Base-by-base conservation (phyloP, 371 early-diverging fungal species). In the Mortierella sp. region DNA sequence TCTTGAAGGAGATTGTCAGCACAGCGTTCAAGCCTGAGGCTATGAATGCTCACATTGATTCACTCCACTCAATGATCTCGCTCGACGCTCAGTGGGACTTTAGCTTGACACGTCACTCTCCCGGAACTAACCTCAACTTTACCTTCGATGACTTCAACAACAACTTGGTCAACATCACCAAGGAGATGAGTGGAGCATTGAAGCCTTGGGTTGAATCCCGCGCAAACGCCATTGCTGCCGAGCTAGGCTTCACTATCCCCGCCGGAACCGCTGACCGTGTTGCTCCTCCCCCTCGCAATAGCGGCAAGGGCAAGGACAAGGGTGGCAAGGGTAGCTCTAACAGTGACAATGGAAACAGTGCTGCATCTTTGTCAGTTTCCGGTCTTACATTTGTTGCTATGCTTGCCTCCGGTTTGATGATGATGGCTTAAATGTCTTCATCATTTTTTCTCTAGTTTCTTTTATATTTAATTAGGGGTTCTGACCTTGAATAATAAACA, bases 31-130 rank as follows among this genome's bases (percentile, higher is more conserved):
- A 90, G 71, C 86, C 88, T 55, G 82, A 81, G 70, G 82, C 76
- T 40, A 76, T 81, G 82, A 63, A 70, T 65, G 55, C 70, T 13
- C 82, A 59, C 60, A 76, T 81, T 3, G 76, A 76, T 13, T 88
- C 80, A 22, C 76, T 87, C 77, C 77, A 81, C 43, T 53, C 81
- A 36, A 88, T 90, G 89, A 79, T 90, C 62, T 58, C 76, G 9
- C 78, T 85, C 65, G 90, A 90, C 67, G 84, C 87, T 60, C 69
- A 77, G n/a, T 90, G 90, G 90, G 86, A 87, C 58, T 71, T 80
- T 28, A 50, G 77, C 11, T 63, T 88, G 41, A 55, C 74, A 16
- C 80, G 84, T 40, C 63, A 72, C 50, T 88, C 88, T 22, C 86
- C 88, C 16, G 90, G 90, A 47, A 78, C 74, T 22, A 65, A 77